Percentiles rank a stretch among this genome's conserved stretches.
Evolutionary conservation across 2,329 filamentous ascomycete species (phyloP).

Genomic region (Cytospora leucostoma): DNA sequence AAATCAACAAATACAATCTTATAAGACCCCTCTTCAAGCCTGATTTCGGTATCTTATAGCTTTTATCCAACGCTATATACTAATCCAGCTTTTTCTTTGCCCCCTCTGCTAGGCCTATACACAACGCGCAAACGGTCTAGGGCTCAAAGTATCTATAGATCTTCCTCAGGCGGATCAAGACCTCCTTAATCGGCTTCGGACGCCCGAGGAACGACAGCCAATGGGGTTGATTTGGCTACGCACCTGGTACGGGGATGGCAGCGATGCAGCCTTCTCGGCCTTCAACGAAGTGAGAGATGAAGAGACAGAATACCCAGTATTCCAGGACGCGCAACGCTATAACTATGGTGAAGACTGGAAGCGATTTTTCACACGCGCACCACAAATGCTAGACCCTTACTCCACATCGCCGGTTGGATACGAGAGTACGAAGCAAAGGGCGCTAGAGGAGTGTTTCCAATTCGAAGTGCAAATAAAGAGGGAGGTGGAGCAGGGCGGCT

Average conservation of each 20-base stretch:
- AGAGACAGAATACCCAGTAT: neutral
- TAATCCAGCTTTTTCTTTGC: too few relatives aligned
- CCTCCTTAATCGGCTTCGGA: neutral
- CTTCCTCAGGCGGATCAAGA: neutral
- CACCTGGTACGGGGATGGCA: neutral
- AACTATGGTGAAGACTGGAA: neutral
- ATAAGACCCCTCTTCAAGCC: neutral
- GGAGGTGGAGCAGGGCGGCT: neutral
- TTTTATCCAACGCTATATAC: too few relatives aligned
- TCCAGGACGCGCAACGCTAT: neutral
- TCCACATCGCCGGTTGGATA: neutral
- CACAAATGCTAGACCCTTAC: neutral
- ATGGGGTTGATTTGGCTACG: neutral
- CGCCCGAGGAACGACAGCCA: neutral
- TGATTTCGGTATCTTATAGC: neutral
- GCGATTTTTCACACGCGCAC: conserved; percentile 1
- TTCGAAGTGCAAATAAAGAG: neutral
- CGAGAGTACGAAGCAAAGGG: neutral
- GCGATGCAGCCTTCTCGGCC: neutral
- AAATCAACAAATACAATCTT: too few relatives aligned
- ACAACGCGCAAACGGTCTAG: neutral
- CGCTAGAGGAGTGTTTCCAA: neutral
- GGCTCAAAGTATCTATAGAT: neutral
- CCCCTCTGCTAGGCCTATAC: neutral
- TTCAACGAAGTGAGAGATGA: too few relatives aligned